Evolutionary conservation across 2,329 filamentous ascomycete genomes (phyloP).

Genomic region (Chrysosporium queenslandicum): DNA sequence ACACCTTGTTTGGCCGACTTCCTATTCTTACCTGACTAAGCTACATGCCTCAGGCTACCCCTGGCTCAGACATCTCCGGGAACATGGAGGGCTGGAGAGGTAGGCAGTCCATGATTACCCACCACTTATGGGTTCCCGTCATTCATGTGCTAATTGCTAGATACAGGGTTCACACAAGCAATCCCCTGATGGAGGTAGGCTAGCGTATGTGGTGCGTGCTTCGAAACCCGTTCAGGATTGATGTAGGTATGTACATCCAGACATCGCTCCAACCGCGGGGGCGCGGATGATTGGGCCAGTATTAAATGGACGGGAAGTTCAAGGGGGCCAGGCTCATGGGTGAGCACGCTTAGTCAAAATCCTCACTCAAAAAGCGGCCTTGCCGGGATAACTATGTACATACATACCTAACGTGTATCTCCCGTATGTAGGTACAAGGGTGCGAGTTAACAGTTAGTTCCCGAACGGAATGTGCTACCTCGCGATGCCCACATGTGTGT

Average conservation of each 20-base stretch:
- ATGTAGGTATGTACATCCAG: no score
- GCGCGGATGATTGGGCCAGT: conserved; percentile 3
- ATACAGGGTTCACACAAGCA: neutral
- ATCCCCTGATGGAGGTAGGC: no score
- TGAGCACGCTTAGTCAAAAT: conserved; percentile 2
- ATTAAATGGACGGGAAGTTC: neutral
- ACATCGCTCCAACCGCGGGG: neutral
- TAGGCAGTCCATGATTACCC: neutral
- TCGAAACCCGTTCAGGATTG: neutral
- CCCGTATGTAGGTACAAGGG: neutral
- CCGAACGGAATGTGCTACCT: neutral
- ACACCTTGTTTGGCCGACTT: neutral
- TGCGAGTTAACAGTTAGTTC: neutral
- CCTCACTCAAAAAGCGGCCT: neutral
- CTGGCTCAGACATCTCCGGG: neutral
- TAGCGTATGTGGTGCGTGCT: no score
- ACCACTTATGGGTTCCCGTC: no score
- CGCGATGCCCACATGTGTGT: neutral
- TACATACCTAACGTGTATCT: neutral
- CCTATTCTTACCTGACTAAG: no score
- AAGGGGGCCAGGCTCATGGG: neutral
- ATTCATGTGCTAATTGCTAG: neutral
- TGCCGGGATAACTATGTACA: neutral
- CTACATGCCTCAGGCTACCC: neutral
- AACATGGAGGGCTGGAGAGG: neutral